Conservation (phyloP, 257 asterid genomes). For the Solanum rostratum region DNA sequence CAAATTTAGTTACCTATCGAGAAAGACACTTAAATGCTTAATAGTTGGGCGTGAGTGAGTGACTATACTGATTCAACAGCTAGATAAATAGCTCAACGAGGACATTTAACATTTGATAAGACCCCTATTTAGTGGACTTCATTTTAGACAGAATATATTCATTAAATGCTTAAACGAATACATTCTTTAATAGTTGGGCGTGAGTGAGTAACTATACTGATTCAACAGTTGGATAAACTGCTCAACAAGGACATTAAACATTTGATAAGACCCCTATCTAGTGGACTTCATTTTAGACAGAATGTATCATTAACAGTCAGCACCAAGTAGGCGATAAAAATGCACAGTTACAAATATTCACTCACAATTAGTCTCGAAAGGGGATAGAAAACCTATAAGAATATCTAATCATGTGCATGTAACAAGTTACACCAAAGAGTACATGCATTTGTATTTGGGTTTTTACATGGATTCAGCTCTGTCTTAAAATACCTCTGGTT, state of each 20-base stretch:
- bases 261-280: not conserved
- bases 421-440: not conserved
- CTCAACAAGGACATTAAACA: not conserved
- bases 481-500: not conserved
- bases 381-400: not conserved
- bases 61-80: not conserved
- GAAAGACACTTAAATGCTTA: not conserved
- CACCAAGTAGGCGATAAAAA: not conserved
- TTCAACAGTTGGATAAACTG: not conserved
- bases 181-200: not conserved
- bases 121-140: not conserved
- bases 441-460: not conserved
- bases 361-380: not conserved
- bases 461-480: not conserved
- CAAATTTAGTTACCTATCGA: not conserved
- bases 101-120: not conserved
- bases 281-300: not conserved
- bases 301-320: not conserved
- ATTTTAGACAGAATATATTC: not conserved
- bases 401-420: not conserved
- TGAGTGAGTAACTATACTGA: not conserved
- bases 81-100: not conserved
- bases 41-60: not conserved
- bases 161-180: too few species aligned
- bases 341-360: not conserved